Conservation (phyloP, 257 asterid genomes). For the Hygrophila difformis region DNA sequence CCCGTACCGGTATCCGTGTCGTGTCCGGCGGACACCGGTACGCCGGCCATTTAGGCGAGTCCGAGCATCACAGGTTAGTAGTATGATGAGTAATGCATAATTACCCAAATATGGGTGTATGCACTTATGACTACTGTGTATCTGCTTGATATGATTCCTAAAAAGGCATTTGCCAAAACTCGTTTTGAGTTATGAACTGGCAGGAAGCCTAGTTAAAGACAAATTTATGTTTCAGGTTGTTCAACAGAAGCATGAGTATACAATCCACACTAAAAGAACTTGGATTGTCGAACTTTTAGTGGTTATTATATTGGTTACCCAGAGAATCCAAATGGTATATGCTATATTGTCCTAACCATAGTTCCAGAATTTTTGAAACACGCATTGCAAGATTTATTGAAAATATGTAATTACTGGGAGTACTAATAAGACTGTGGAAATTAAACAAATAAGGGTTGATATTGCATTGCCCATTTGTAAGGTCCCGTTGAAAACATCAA, state of each 20-base stretch:
- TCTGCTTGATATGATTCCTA: not conserved
- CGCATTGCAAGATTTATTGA: not conserved
- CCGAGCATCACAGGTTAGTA: too few species aligned
- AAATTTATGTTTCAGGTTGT: not conserved
- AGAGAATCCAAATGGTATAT: not conserved
- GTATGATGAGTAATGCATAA: not conserved
- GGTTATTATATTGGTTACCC: not conserved
- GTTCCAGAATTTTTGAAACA: not conserved
- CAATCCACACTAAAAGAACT: not conserved
- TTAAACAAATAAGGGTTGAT: not conserved
- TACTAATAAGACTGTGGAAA: not conserved
- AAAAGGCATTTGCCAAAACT: not conserved
- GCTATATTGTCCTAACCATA: constrained; percentile 8
- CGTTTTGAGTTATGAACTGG: not conserved
- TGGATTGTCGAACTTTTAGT: not conserved
- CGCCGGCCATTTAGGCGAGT: too few species aligned
- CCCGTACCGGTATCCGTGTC: too few species aligned
- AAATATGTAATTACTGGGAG: not conserved
- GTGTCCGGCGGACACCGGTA: too few species aligned
- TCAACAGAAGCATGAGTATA: not conserved
- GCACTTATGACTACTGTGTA: not conserved
- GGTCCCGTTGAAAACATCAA: too few species aligned
- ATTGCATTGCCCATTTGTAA: too few species aligned
- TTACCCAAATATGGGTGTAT: not conserved
- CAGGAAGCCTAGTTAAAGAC: not conserved